These are phyloP conservation scores for Fusarium pseudonygamai DNA, from an alignment of 2,329 filamentous ascomycete species.

Conservation along the genomic window DNA sequence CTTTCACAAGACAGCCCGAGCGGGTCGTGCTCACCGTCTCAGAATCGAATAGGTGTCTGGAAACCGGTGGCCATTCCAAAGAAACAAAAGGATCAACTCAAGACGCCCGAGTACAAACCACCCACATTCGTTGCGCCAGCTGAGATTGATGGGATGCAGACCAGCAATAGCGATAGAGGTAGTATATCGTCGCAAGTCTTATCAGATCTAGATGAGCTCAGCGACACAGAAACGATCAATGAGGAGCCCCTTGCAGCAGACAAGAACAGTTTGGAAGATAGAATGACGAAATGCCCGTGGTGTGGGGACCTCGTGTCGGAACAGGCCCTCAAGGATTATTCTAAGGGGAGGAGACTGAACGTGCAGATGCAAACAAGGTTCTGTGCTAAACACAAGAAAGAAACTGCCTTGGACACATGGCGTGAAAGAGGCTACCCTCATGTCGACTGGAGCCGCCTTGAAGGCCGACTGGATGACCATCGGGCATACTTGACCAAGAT, in stretches of 20 bases:
- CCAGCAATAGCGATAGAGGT: not conserved
- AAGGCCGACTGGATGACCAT: conserved; percentile 66
- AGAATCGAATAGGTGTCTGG: conserved; percentile 3
- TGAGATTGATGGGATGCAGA: conserved; percentile 10
- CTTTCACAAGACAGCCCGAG: conserved; percentile 14
- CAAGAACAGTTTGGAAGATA: not conserved
- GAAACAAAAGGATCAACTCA: not conserved
- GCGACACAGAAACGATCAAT: conserved; percentile 2
- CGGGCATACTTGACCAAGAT: conserved; percentile 65
- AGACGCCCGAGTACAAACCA: conserved; percentile 1
- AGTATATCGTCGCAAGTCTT: conserved; percentile 16
- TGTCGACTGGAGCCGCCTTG: conserved; percentile 74
- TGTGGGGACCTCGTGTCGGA: conserved; percentile 69
- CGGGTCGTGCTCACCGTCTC: conserved; percentile 3
- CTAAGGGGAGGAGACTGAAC: conserved; percentile 58
- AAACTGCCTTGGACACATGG: conserved; percentile 61
- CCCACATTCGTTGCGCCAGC: conserved; percentile 17
- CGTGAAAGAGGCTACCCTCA: conserved; percentile 69
- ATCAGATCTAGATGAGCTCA: conserved; percentile 29
- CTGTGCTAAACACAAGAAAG: conserved; percentile 69
- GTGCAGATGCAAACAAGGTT: conserved; percentile 70
- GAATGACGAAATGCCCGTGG: conserved; percentile 67
- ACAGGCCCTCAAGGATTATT: conserved; percentile 63
- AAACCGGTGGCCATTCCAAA: not conserved
- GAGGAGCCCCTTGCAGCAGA: conserved; percentile 8